Evolutionary conservation across 441 rosid genomes (phyloP).

Genomic region (Populus hybrid): DNA sequence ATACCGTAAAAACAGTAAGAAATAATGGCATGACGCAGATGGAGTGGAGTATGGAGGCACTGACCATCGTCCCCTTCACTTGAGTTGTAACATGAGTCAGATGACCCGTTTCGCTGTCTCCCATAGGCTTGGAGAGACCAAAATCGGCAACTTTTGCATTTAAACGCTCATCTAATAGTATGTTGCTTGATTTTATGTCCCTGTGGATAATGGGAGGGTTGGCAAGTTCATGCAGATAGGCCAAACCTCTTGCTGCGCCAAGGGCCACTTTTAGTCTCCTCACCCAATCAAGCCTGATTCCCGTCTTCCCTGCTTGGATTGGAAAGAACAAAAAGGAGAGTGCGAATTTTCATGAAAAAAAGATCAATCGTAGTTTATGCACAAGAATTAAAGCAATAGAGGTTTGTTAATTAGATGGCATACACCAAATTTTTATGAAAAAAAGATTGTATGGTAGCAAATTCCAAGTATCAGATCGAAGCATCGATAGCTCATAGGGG

Average conservation of each 20-base stretch:
- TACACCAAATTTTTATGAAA: no score
- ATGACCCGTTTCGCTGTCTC: conserved; percentile 48
- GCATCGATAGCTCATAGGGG: neutral
- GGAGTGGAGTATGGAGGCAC: neutral
- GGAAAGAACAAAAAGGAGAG: neutral
- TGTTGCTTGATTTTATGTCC: conserved; percentile 69
- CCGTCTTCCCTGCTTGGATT: conserved; percentile 54
- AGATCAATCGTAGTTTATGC: neutral
- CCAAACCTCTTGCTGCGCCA: conserved; percentile 69
- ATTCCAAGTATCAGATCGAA: neutral
- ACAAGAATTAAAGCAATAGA: neutral
- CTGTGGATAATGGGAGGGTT: conserved; percentile 81
- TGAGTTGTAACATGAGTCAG: neutral
- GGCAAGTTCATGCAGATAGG: conserved; percentile 80
- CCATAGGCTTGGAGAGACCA: conserved; percentile 70
- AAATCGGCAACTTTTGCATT: conserved; percentile 83
- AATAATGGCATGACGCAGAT: no score
- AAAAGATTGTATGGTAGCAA: no score
- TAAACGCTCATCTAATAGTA: conserved; percentile 59
- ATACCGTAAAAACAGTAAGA: no score
- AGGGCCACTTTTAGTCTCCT: conserved; percentile 67
- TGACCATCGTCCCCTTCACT: conserved; percentile 8
- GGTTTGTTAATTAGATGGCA: no score
- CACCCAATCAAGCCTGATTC: conserved; percentile 66
- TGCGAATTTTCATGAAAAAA: no score